A percentile compares a stretch with the other conserved stretches of the same genome.
phyloP scores from a whole-genome alignment of 2,329 filamentous ascomycete genomes.

The Verticillium klebahnii region DNA sequence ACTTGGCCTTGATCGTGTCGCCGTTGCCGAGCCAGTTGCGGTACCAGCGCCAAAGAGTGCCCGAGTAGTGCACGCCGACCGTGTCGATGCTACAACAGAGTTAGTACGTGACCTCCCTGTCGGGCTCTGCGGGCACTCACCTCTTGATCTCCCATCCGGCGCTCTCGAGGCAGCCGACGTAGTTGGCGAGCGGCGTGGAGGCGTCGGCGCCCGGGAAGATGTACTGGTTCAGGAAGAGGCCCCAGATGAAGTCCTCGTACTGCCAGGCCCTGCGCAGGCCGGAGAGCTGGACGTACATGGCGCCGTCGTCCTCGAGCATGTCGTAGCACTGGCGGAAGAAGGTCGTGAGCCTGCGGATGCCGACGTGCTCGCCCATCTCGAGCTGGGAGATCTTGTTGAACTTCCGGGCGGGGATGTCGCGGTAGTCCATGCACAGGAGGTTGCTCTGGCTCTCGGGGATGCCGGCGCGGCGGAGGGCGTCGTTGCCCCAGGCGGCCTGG shows the following conservation, averaged over 20 bases:
- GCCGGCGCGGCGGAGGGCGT: constrained; percentile 74
- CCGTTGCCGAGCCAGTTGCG: constrained; percentile 95
- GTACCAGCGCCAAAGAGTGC: constrained; percentile 97
- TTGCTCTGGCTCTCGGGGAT: constrained; percentile 84
- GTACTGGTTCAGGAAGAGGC: constrained; percentile 99
- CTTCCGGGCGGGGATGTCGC: constrained; percentile 78
- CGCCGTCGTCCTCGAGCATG: constrained; percentile 94
- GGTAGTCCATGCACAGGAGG: constrained; percentile 95
- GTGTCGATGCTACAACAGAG: constrained; percentile 63
- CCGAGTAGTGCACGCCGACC: constrained; percentile 93
- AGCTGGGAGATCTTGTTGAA: constrained; percentile 81
- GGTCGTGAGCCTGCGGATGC: constrained; percentile 76
- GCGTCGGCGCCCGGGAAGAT: constrained; percentile 96
- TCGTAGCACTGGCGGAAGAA: constrained; percentile 87
- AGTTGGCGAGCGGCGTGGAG: constrained; percentile 85
- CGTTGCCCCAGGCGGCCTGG: constrained; percentile 96
- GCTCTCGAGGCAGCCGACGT: constrained; percentile 78
- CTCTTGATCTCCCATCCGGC: constrained; percentile 71
- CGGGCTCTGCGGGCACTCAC: background rate
- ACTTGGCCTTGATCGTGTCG: constrained; percentile 91
- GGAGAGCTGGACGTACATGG: constrained; percentile 94
- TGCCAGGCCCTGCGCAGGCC: constrained; percentile 94
- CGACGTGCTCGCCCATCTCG: constrained; percentile 98
- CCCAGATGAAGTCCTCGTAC: constrained; percentile 97
- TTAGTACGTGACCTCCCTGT: background rate